Base-by-base conservation (phyloP, 352 stramenopile species). In the Phytopythium helicoides region DNA sequence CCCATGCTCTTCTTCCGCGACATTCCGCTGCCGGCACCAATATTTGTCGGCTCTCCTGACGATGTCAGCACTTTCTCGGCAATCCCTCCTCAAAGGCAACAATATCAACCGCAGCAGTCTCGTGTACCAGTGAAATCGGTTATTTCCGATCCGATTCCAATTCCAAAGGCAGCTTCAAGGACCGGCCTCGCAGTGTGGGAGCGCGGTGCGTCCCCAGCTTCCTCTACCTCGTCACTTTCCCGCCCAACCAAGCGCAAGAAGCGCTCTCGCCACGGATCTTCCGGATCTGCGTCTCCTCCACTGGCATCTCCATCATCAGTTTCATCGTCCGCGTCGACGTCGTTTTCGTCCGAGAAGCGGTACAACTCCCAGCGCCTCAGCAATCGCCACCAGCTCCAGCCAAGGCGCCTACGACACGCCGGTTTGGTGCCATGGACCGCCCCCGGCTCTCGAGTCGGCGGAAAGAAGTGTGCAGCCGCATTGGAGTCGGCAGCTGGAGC, bases 211-310 rank as follows among this genome's bases (percentile, higher is more conserved):
- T 48, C 53, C 46, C 67, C 63, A 53, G 15, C 25, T 22, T 36
- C 42, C 15, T 25, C 25, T n/a, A 22, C 22, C 5, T n/a, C 33
- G 9, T 35, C 45, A 10, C 18, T 40, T 15, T 12, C 18, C 5
- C 71, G 75, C 1, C 16, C 68, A 23, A 63, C 49, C 1, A 81
- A 76, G 53, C 87, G 87, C 60, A 91, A 91, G 59, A 88, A 88
- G 54, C 64, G 76, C 22, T 55, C 73, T 8, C 77, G 75, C 1
- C 68, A 81, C 21, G 64, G 71, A 11, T 84, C 68, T 6, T 55
- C 68, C 16, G 76, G 66, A 18, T 75, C 66, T 0, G 18, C 62
- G 15, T 68, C n/a, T 19, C 68, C 70, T 11, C 55, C 70, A 12
- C 40, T 37, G 11, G 21, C 41, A 10, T 33, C 18, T 14, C 11